Percentiles rank a stretch among this genome's conserved stretches.
phyloP scores from a whole-genome alignment of 192 early-diverging fungal genomes.

The Pilaira anomala region DNA sequence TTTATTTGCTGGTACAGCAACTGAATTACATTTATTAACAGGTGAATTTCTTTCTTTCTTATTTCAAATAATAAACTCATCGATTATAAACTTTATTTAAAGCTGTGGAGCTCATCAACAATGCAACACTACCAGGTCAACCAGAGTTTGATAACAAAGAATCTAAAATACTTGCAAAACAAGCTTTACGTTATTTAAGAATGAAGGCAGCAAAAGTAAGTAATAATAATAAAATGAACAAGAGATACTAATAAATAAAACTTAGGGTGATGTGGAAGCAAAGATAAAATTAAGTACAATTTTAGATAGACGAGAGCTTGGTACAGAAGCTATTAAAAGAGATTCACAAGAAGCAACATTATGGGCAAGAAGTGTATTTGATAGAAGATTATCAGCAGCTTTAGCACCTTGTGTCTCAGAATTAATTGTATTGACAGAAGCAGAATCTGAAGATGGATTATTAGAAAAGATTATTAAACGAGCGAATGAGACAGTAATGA shows the following conservation, averaged over 20 bases:
- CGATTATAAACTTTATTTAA: neutral
- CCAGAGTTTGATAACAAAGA: neutral
- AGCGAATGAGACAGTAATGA: neutral
- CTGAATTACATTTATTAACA: conserved; percentile 12
- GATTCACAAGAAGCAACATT: conserved; percentile 26
- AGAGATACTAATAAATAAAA: conserved; percentile 8
- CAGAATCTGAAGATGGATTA: neutral
- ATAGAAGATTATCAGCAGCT: conserved; percentile 25
- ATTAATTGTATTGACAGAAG: neutral
- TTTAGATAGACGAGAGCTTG: neutral
- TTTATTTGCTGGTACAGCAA: conserved; percentile 17
- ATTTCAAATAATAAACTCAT: neutral
- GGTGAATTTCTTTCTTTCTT: no score
- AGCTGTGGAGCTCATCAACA: conserved; percentile 9
- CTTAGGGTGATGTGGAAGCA: conserved; percentile 35
- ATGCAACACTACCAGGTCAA: neutral
- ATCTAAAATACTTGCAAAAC: conserved; percentile 1
- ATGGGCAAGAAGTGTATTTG: conserved; percentile 33
- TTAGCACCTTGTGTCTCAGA: conserved; percentile 16
- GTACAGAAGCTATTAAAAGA: neutral
- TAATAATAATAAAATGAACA: conserved; percentile 11
- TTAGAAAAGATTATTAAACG: conserved; percentile 12
- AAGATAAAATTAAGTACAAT: conserved; percentile 28
- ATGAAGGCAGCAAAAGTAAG: conserved; percentile 29
- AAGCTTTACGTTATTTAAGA: conserved; percentile 22